Base-by-base conservation (phyloP, 2,329 filamentous ascomycete species). In the Nothophoma quercina region DNA sequence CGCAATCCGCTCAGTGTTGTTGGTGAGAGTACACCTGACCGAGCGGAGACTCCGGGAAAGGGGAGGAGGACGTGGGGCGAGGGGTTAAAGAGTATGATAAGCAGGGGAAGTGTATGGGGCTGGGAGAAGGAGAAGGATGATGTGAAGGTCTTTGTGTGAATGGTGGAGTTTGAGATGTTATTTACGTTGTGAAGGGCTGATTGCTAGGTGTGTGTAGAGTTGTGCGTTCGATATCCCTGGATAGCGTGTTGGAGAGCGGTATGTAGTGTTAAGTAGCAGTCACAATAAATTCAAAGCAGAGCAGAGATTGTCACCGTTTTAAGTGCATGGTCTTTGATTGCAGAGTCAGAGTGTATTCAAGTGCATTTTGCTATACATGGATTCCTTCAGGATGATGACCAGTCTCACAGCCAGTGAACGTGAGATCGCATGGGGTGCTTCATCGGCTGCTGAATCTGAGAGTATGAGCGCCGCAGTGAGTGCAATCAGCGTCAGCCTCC, bases 101-200 rank as follows among this genome's bases (percentile, higher is more conserved):
- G 58, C n/a, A 44, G 60, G 35, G 47, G 49, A 7, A 56, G 54
- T 36, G 30, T 51, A 25, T 58, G 52, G 46, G 49, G 55, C 28
- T 63, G 58, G 52, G 51, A 61, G 10, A 53, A 51, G 33, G 55
- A 61, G 41, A 51, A 55, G 36, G 52, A 55, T 21, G 55, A 60
- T 26, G 53, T 59, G 25, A 63, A 65, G 44, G 60, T 63, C 21
- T 71, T 69, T 44, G 46, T 72, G 42, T 66, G 36, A 56, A 29
- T 32, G 2, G 16, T n/a, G 12, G 13, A 5, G 5, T 5, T n/a
- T n/a, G n/a, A n/a, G n/a, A n/a, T n/a, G n/a, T n/a, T n/a, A n/a
- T n/a, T n/a, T n/a, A n/a, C n/a, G 16, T 30, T 6, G 5, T 29
- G 29, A n/a, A n/a, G 12, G 1, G 25, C 28, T 35, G 8, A 5